phyloP scores from a whole-genome alignment of 257 asterid genomes.

The Lycium barbarum region DNA sequence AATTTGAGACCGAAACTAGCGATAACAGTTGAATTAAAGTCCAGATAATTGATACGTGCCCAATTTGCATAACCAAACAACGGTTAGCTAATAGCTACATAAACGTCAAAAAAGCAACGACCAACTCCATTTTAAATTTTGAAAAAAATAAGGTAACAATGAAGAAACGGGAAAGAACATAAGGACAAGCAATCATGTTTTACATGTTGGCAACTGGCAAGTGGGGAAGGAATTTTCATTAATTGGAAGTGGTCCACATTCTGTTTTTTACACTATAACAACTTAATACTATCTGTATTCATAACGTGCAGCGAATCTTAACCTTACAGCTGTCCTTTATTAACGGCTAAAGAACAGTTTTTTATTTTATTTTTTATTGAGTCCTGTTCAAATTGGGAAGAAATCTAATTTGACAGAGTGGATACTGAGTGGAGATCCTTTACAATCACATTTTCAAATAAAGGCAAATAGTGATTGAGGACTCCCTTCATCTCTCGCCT shows the following conservation, averaged over 20 bases:
- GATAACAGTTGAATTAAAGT: background rate
- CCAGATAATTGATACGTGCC: background rate
- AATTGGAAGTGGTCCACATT: slow-evolving; percentile 30
- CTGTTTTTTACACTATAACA: slow-evolving; percentile 36
- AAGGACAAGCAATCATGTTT: slow-evolving; percentile 37
- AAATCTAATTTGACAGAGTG: slow-evolving; percentile 30
- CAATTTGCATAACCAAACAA: background rate
- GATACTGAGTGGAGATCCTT: slow-evolving; percentile 31
- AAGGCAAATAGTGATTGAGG: background rate
- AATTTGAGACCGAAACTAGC: background rate
- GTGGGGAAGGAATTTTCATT: slow-evolving; percentile 31
- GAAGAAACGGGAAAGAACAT: background rate
- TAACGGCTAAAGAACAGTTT: slow-evolving; percentile 40
- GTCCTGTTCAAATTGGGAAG: background rate
- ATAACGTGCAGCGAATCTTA: slow-evolving; percentile 41
- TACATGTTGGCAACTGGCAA: slow-evolving; percentile 38
- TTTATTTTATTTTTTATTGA: slow-evolving; percentile 14
- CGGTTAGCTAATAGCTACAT: slow-evolving; percentile 26
- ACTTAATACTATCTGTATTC: slow-evolving; percentile 53
- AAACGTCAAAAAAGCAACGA: slow-evolving; percentile 27
- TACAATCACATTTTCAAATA: slow-evolving; percentile 15
- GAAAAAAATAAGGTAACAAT: background rate
- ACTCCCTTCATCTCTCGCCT: background rate
- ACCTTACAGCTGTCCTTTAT: slow-evolving; percentile 52
- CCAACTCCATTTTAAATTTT: slow-evolving; percentile 32